These are phyloP conservation scores for Raphanus sativus DNA, from an alignment of 345 rosid species.

Conservation along the genomic window DNA sequence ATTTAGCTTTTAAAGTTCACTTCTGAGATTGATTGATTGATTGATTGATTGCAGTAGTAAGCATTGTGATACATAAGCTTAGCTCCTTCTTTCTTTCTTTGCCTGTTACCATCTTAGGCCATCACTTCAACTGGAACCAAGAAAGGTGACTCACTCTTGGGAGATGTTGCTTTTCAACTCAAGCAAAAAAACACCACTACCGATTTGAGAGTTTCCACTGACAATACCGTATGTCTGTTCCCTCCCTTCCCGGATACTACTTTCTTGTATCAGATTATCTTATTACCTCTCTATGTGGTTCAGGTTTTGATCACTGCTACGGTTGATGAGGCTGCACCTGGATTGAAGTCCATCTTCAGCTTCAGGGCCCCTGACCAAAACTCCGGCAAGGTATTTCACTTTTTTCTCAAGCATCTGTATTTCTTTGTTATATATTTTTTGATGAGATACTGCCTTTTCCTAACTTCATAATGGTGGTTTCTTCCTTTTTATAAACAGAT, in stretches of 20 bases:
- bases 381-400: conserved; percentile 75
- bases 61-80: neutral
- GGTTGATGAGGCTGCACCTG: conserved; percentile 84
- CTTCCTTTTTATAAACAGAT: conserved; percentile 43
- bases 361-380: conserved; percentile 86
- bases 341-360: conserved; percentile 77
- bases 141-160: conserved; percentile 75
- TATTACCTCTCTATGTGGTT: conserved; percentile 5
- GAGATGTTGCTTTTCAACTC: conserved; percentile 77
- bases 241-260: neutral
- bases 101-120: conserved; percentile 44
- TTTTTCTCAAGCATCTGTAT: neutral
- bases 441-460: neutral
- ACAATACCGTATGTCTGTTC: conserved; percentile 58
- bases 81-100: neutral
- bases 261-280: neutral
- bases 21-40: neutral
- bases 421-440: neutral
- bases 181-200: conserved; percentile 83
- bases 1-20: neutral
- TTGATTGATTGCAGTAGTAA: no score
- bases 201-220: conserved; percentile 78
- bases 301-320: conserved; percentile 82
- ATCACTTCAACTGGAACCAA: conserved; percentile 71
- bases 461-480: neutral